Conservation (phyloP, 2,329 filamentous ascomycete genomes). For the Parastagonospora nodorum region DNA sequence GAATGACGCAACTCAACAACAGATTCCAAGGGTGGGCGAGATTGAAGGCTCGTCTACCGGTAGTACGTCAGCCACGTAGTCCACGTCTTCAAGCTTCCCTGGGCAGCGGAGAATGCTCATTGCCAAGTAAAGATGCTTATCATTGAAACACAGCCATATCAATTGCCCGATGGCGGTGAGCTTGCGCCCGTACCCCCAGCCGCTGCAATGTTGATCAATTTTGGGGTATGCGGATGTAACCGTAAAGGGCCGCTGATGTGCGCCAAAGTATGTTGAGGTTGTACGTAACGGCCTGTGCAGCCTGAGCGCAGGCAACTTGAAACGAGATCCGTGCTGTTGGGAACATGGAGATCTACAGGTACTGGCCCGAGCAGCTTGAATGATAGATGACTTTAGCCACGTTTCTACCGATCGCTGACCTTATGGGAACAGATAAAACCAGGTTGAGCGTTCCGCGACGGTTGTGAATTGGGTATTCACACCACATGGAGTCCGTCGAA, state of each 20-base stretch:
- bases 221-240: not conserved
- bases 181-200: not conserved
- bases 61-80: not conserved
- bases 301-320: not conserved
- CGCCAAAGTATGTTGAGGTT: not conserved
- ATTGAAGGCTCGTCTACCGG: not conserved
- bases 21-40: not conserved
- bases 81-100: constrained; percentile 1
- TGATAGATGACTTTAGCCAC: constrained; percentile 1
- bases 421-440: not conserved
- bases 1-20: not conserved
- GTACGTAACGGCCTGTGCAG: not conserved
- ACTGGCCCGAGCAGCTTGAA: not conserved
- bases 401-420: not conserved
- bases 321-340: not conserved
- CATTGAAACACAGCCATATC: not conserved
- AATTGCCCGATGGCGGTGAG: not conserved
- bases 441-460: no score
- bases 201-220: not conserved
- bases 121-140: not conserved
- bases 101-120: not conserved
- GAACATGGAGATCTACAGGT: not conserved
- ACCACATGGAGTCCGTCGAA: no score
- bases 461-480: not conserved
- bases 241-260: not conserved